phyloP scores from a whole-genome alignment of 2,329 filamentous ascomycete genomes.

The Fusarium metavorans region DNA sequence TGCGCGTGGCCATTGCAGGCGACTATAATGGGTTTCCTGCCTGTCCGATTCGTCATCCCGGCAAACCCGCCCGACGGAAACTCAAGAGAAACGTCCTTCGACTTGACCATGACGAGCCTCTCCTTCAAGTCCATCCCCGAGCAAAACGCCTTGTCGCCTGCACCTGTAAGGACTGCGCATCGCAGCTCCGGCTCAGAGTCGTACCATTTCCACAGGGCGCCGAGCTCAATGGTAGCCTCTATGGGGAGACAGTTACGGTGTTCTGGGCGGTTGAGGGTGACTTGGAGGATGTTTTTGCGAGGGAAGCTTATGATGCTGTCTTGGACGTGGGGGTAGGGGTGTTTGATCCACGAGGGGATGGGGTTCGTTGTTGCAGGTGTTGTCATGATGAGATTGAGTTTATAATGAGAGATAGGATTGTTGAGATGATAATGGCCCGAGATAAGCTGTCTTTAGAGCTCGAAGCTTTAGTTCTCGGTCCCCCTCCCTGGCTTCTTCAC shows the following conservation, averaged over 20 bases:
- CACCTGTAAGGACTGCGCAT: constrained; percentile 65
- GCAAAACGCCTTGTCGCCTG: constrained; percentile 63
- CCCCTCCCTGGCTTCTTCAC: not conserved
- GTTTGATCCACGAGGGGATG: constrained; percentile 50
- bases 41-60: constrained; percentile 50
- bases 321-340: constrained; percentile 47
- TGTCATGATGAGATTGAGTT: constrained; percentile 29
- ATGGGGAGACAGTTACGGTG: constrained; percentile 57
- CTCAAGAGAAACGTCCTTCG: constrained; percentile 42
- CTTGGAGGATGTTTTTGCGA: constrained; percentile 54
- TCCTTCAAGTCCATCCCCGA: constrained; percentile 67
- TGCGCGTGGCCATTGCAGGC: constrained; percentile 49
- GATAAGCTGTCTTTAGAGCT: not conserved
- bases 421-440: not conserved
- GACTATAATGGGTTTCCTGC: constrained; percentile 49
- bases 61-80: constrained; percentile 47
- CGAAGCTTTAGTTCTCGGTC: not conserved
- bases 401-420: not conserved
- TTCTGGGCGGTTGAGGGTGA: constrained; percentile 58
- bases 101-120: constrained; percentile 49
- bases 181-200: constrained; percentile 61
- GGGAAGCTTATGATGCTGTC: constrained; percentile 55
- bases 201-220: constrained; percentile 62
- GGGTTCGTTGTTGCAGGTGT: constrained; percentile 42
- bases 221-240: constrained; percentile 53